A percentile compares a stretch with the other conserved stretches of the same genome.
Evolutionary conservation across 1,284 basidiomycete genomes (phyloP).

Genomic region (Apiotrichum laibachii): DNA sequence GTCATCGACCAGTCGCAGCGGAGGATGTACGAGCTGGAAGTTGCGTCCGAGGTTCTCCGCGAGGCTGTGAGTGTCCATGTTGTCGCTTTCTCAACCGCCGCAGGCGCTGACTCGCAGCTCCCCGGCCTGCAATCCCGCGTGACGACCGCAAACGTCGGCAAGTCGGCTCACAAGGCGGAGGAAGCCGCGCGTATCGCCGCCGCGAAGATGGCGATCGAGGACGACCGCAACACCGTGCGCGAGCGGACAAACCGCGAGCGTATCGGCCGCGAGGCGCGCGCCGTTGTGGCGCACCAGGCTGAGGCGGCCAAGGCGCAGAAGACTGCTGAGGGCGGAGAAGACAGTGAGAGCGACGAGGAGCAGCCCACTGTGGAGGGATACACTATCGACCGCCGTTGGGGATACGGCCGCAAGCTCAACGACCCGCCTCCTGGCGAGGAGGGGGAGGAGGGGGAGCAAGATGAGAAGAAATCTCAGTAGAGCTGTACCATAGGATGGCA

Average conservation of each 20-base stretch:
- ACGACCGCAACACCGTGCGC: conserved; percentile 38
- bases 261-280: conserved; percentile 25
- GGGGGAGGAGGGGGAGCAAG: too few relatives aligned
- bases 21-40: conserved; percentile 36
- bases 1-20: conserved; percentile 32
- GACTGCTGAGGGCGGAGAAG: neutral
- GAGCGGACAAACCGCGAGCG: conserved; percentile 38
- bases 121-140: conserved; percentile 26
- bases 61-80: conserved; percentile 33
- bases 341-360: neutral
- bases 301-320: neutral
- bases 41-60: conserved; percentile 34
- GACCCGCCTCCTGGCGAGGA: neutral
- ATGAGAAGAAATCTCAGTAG: too few relatives aligned
- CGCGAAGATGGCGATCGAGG: conserved; percentile 42
- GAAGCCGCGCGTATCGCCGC: conserved; percentile 36
- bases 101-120: conserved; percentile 16
- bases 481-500: too few relatives aligned
- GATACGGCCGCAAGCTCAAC: conserved; percentile 16
- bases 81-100: neutral
- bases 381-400: conserved; percentile 16
- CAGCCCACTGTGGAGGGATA: conserved; percentile 21
- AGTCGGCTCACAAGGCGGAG: conserved; percentile 23
- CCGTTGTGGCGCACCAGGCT: conserved; percentile 13
- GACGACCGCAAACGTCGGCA: conserved; percentile 9